Conservation (phyloP, 2,329 filamentous ascomycete species). For the Alternaria triticina region DNA sequence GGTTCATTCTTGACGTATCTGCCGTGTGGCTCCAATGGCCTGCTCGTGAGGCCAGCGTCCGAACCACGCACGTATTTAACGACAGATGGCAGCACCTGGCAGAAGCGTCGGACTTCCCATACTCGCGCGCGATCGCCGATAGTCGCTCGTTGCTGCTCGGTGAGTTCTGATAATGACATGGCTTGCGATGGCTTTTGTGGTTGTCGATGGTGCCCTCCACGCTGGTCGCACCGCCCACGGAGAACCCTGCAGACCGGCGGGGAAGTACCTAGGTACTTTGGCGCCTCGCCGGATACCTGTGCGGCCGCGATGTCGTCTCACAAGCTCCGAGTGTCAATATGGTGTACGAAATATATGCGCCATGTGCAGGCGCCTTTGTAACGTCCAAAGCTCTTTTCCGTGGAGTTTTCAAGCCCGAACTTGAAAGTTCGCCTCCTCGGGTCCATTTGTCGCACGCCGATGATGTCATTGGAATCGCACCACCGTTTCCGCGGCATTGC, state of each 20-base stretch:
- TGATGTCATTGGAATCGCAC: not conserved
- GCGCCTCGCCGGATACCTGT: not conserved
- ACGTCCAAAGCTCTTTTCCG: not conserved
- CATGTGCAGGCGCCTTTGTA: not conserved
- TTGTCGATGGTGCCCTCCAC: not conserved
- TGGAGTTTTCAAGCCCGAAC: not conserved
- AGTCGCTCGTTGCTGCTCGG: slow-evolving; percentile 7
- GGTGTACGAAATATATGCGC: not conserved
- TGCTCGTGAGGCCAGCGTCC: not conserved
- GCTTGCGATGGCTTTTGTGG: not conserved
- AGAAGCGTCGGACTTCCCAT: slow-evolving; percentile 14
- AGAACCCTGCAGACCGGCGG: not conserved
- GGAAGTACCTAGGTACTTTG: not conserved
- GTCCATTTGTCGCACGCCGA: not conserved
- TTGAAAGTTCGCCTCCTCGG: not conserved
- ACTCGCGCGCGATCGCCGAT: slow-evolving; percentile 8
- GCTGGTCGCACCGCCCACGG: not conserved
- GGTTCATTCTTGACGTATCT: not conserved
- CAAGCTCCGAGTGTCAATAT: not conserved
- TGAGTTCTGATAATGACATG: slow-evolving; percentile 10
- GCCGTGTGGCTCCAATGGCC: not conserved
- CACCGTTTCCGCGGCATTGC: not conserved
- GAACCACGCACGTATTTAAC: slow-evolving; percentile 4
- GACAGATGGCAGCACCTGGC: slow-evolving; percentile 9
- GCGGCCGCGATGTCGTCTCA: not conserved